Conservation (phyloP, 2,329 filamentous ascomycete genomes). For the Trichoderma sp. region DNA sequence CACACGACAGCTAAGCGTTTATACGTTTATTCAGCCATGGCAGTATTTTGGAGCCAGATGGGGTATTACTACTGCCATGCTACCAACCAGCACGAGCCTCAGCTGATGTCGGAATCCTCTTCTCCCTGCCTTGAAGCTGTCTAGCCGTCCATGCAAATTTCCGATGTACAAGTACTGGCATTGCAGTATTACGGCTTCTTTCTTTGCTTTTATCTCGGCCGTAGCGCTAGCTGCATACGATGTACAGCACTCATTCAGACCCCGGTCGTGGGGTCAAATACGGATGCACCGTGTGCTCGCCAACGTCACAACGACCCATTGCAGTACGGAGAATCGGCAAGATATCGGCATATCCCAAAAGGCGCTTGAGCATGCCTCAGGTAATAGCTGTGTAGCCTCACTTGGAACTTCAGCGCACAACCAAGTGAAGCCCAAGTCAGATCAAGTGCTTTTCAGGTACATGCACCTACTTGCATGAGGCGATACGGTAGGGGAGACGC, state of each 20-base stretch:
- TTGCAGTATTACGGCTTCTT: neutral
- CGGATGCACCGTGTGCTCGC: neutral
- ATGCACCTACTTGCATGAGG: neutral
- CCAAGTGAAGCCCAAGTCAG: neutral
- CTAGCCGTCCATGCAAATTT: neutral
- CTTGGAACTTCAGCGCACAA: neutral
- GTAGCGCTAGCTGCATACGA: slow-evolving; percentile 2
- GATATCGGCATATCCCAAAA: neutral
- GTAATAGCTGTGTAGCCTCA: neutral
- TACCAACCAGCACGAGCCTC: neutral
- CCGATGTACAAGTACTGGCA: neutral
- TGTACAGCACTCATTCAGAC: neutral
- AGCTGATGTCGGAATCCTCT: neutral
- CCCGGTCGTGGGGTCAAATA: neutral
- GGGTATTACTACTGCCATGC: neutral
- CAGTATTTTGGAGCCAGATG: neutral
- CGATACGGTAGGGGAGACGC: neutral
- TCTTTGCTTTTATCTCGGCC: neutral
- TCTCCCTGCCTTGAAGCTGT: neutral
- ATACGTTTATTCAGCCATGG: neutral
- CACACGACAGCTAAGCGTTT: neutral
- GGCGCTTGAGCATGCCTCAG: neutral
- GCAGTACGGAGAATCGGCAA: neutral
- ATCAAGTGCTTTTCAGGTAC: neutral
- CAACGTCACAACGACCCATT: neutral